Base-by-base conservation (phyloP, 73 alveolate genomes). In the Blepharisma stoltei region DNA sequence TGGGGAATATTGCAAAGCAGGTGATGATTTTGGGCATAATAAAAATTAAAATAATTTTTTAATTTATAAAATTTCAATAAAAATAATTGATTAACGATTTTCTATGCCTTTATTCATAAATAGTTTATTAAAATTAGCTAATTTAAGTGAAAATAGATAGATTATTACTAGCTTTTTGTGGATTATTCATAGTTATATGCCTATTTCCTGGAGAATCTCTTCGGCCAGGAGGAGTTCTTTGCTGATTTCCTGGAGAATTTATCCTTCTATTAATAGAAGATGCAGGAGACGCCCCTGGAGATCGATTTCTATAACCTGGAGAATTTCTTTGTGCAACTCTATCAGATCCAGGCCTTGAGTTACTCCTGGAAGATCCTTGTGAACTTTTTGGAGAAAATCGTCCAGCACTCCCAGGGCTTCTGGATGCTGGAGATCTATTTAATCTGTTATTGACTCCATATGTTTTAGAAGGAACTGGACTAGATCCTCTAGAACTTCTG, bases 311-410 rank as follows among this genome's bases (percentile, higher is more conserved):
- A 8, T 14, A 9, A 1, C 45, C 23, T 18, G 73, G 73, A 25
- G 73, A 60, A 38, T 60, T 14, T 60, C 73, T 60, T 14, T 14
- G 46, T 20, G 46, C 73, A 20, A 60, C 23, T 2, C 73, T n/a
- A 25, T 60, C 73, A 60, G 73, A 60, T 25, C 73, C 73, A 8
- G 73, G 73, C 46, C 73, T 60, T 60, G 48, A 14, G 18, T 8
- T 8, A 2, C 46, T 25, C 3, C 73, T 60, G 18, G 73, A 60
- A 25, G n/a, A 8, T 5, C 23, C 73, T 25, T 38, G 38, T 18
- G 73, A 60, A 8, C 73, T 38, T 18, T n/a, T n/a, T 1, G 73
- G 73, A 1, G 73, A 14, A 25, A 60, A 25, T 8, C 73, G 73
- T 14, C 46, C 23, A 14, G 73, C 14, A 38, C n/a, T 69, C 5